These are phyloP conservation scores for Chlorokybus atmophyticus DNA, from an alignment of 139 green algal species.

Conservation along the genomic window DNA sequence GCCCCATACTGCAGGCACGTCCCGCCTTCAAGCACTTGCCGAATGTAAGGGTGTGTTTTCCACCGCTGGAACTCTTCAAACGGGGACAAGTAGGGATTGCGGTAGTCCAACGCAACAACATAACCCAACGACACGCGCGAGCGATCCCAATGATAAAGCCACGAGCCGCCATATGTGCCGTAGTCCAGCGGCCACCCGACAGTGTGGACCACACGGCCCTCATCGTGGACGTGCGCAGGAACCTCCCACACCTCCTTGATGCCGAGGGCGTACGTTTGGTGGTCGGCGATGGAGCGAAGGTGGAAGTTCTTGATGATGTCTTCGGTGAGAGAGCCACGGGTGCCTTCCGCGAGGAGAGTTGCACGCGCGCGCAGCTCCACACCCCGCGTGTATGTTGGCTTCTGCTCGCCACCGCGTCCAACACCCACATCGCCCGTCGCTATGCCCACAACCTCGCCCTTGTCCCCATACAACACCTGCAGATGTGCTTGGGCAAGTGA, in stretches of 20 bases:
- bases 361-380: conserved; percentile 46
- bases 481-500: too few relatives aligned
- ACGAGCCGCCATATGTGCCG: conserved; percentile 68
- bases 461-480: conserved; percentile 36
- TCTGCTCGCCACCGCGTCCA: conserved; percentile 46
- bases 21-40: conserved; percentile 59
- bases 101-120: conserved; percentile 79
- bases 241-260: conserved; percentile 87
- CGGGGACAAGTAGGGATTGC: conserved; percentile 60
- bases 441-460: conserved; percentile 53
- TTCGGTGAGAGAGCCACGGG: conserved; percentile 71
- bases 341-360: conserved; percentile 80
- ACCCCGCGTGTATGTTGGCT: conserved; percentile 46
- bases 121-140: conserved; percentile 58
- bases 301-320: conserved; percentile 49
- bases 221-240: conserved; percentile 41
- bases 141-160: conserved; percentile 80
- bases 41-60: conserved; percentile 70
- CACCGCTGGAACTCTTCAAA: conserved; percentile 72
- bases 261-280: conserved; percentile 70
- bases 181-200: conserved; percentile 63
- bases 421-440: conserved; percentile 67
- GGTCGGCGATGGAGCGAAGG: conserved; percentile 44
- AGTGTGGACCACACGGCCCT: conserved; percentile 65
- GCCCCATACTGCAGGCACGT: conserved; percentile 82